phyloP scores from a whole-genome alignment of 2,329 filamentous ascomycete genomes.

The Rhynchosporium secalis region DNA sequence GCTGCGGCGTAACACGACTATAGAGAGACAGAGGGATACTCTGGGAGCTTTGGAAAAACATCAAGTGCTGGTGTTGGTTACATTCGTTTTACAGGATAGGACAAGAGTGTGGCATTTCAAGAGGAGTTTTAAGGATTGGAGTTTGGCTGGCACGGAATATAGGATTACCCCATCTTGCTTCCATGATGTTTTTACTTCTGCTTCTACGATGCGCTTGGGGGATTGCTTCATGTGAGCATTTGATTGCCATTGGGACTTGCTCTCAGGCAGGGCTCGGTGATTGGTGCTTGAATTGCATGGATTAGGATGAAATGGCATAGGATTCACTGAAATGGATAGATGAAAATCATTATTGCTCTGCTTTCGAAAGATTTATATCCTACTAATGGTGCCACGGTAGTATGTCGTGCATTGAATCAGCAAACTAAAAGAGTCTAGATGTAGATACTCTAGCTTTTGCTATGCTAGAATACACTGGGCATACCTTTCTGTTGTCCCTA shows the following conservation, averaged over 20 bases:
- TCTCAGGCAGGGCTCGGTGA: background rate
- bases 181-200: background rate
- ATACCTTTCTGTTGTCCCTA: no score
- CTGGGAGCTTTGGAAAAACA: conserved; percentile 10
- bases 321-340: conserved; percentile 5
- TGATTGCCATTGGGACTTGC: background rate
- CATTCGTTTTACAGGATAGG: background rate
- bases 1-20: background rate
- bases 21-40: background rate
- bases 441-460: conserved; percentile 10
- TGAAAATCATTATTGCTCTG: background rate
- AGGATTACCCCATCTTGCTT: conserved; percentile 17
- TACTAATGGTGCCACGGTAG: no score
- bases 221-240: background rate
- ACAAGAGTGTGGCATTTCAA: background rate
- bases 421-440: background rate
- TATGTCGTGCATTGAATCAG: background rate
- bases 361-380: background rate
- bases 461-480: background rate
- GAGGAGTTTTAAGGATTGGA: conserved; percentile 12
- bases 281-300: background rate
- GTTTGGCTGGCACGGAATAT: conserved; percentile 7
- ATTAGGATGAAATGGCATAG: background rate
- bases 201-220: background rate
- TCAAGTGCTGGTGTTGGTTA: conserved; percentile 28